Evolutionary conservation across 2,329 filamentous ascomycete genomes (phyloP).

Genomic region (Acrodontium crateriforme): DNA sequence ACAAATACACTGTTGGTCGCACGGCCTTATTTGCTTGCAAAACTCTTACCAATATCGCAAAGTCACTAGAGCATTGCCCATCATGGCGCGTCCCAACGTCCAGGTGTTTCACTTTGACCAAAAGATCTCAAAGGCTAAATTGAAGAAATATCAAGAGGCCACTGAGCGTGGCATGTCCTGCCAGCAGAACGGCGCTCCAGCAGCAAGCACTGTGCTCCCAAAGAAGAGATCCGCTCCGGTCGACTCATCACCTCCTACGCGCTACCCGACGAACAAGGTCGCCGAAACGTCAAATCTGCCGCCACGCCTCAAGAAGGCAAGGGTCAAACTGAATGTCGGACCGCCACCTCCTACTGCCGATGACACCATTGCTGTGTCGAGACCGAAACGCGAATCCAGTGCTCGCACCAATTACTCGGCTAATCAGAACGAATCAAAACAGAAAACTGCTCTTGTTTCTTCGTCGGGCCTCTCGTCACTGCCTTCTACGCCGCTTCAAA

Average conservation of each 20-base stretch:
- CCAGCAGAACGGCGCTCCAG: constrained; percentile 1
- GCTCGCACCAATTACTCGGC: constrained; percentile 8
- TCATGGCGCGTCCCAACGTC: constrained; percentile 4
- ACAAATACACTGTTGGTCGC: too few species aligned
- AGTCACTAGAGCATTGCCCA: too few species aligned
- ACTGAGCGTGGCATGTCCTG: constrained; percentile 14
- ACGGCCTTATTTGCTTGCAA: too few species aligned
- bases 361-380: constrained; percentile 12
- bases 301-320: too few species aligned
- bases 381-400: constrained; percentile 6
- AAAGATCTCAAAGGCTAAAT: constrained; percentile 15
- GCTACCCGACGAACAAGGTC: neutral
- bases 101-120: constrained; percentile 17
- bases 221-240: too few species aligned
- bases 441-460: constrained; percentile 7
- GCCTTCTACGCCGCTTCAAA: constrained; percentile 7
- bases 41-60: too few species aligned
- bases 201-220: constrained; percentile 3
- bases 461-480: constrained; percentile 15
- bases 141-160: constrained; percentile 14
- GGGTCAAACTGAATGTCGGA: too few species aligned
- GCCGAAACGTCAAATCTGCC: too few species aligned
- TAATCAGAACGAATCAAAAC: too few species aligned
- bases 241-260: constrained; percentile 2
- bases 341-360: constrained; percentile 2